A percentile compares a stretch with the other conserved stretches of the same genome.
phyloP scores from a whole-genome alignment of 2,329 filamentous ascomycete species.

The Penicillium digitatum region DNA sequence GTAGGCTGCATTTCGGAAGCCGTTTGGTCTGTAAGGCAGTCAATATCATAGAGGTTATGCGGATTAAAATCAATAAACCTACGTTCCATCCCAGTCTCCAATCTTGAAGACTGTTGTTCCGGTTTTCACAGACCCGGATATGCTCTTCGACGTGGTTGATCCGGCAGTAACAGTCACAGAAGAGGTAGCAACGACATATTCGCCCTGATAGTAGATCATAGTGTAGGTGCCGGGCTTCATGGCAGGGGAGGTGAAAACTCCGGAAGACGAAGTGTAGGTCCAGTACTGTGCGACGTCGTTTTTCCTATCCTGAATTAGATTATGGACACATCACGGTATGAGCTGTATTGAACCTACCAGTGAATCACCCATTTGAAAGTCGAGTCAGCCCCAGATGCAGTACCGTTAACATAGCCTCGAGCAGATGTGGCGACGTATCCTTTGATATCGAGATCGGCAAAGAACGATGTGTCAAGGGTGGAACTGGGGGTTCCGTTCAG shows the following conservation, averaged over 20 bases:
- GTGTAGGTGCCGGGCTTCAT: conserved; percentile 68
- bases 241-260: conserved; percentile 59
- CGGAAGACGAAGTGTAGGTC: conserved; percentile 53
- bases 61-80: conserved; percentile 4
- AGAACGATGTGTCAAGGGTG: conserved; percentile 56
- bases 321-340: neutral
- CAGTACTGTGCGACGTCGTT: conserved; percentile 63
- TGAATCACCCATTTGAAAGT: conserved; percentile 58
- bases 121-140: conserved; percentile 48
- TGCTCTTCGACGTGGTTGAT: conserved; percentile 48
- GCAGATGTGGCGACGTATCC: conserved; percentile 55
- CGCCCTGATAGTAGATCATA: conserved; percentile 62
- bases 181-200: conserved; percentile 53
- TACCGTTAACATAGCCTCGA: conserved; percentile 60
- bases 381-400: conserved; percentile 54
- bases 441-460: conserved; percentile 54
- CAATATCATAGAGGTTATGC: conserved; percentile 9
- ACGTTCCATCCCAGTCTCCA: conserved; percentile 61
- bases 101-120: conserved; percentile 59
- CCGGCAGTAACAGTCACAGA: conserved; percentile 52
- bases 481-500: conserved; percentile 54
- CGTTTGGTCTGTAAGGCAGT: conserved; percentile 43
- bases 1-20: conserved; percentile 64
- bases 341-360: conserved; percentile 44
- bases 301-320: conserved; percentile 33